Evolutionary conservation across 768 basidiomycete genomes (phyloP).

Genomic region (Postia placenta): DNA sequence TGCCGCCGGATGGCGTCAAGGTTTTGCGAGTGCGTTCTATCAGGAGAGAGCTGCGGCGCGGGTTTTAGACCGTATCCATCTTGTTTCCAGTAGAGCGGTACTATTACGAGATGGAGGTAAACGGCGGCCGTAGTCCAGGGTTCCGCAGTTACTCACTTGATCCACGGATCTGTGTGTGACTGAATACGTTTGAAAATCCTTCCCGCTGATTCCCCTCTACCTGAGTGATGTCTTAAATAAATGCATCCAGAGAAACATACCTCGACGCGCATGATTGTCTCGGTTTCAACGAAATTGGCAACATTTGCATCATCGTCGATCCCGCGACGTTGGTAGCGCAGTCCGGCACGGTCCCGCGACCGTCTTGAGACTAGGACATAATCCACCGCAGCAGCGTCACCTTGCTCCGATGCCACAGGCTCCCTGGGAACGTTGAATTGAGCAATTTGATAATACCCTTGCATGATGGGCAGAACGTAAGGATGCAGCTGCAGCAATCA

Average conservation of each 20-base stretch:
- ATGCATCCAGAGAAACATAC: constrained; percentile 34
- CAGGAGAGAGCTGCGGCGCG: constrained; percentile 68
- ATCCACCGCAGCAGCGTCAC: constrained; percentile 44
- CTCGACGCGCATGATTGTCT: constrained; percentile 80
- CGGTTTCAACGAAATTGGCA: constrained; percentile 95
- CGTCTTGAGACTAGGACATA: constrained; percentile 83
- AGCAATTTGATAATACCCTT: constrained; percentile 83
- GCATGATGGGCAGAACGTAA: constrained; percentile 87
- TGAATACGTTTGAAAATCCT: constrained; percentile 69
- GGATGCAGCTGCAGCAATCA: constrained; percentile 55
- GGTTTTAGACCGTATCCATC: constrained; percentile 84
- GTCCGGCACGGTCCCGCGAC: constrained; percentile 83
- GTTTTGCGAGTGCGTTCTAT: constrained; percentile 70
- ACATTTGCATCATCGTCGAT: constrained; percentile 91
- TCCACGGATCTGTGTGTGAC: constrained; percentile 87
- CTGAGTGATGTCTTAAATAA: background rate
- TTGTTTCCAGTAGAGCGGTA: constrained; percentile 93
- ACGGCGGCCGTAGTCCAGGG: too few species aligned
- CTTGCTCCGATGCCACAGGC: constrained; percentile 32
- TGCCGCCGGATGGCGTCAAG: constrained; percentile 67
- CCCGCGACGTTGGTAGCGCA: constrained; percentile 92
- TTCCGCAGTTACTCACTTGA: too few species aligned
- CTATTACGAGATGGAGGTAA: too few species aligned
- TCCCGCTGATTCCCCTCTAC: constrained; percentile 50
- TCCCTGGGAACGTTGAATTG: constrained; percentile 57